phyloP scores from a whole-genome alignment of 2,329 filamentous ascomycete species.

The Phoma herbarum region DNA sequence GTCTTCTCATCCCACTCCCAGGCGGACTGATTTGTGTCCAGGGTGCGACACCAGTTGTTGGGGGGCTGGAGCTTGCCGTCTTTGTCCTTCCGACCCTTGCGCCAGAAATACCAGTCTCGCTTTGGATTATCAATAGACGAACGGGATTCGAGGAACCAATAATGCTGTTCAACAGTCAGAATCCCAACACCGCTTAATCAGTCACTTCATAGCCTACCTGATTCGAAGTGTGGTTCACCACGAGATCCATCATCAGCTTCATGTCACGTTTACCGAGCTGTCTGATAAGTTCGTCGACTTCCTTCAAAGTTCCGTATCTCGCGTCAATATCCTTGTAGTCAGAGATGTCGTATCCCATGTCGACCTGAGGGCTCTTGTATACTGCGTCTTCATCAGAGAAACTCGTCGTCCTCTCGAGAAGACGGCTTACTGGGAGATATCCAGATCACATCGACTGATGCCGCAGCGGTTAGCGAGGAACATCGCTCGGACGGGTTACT shows the following conservation, averaged over 20 bases:
- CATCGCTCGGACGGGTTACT: background rate
- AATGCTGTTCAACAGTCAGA: background rate
- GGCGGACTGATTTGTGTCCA: background rate
- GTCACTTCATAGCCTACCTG: background rate
- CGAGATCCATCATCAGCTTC: background rate
- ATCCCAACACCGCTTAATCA: background rate
- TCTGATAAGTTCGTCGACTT: background rate
- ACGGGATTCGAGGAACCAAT: background rate
- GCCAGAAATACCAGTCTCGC: background rate
- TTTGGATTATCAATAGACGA: background rate
- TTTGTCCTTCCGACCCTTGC: background rate
- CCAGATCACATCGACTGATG: background rate
- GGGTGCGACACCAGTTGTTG: background rate
- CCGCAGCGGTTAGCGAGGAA: background rate
- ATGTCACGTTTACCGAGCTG: background rate
- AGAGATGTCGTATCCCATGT: background rate
- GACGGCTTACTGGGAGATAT: background rate
- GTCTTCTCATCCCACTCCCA: background rate
- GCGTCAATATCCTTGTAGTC: background rate
- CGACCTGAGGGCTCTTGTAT: background rate
- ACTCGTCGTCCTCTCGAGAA: background rate
- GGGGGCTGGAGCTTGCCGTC: background rate
- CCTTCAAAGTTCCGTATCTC: background rate
- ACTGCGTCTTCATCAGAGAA: background rate
- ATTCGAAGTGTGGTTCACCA: background rate